Evolutionary conservation across 164 flowering plant species (phyloP).

Genomic region (Chloranthus sessilifolius): DNA sequence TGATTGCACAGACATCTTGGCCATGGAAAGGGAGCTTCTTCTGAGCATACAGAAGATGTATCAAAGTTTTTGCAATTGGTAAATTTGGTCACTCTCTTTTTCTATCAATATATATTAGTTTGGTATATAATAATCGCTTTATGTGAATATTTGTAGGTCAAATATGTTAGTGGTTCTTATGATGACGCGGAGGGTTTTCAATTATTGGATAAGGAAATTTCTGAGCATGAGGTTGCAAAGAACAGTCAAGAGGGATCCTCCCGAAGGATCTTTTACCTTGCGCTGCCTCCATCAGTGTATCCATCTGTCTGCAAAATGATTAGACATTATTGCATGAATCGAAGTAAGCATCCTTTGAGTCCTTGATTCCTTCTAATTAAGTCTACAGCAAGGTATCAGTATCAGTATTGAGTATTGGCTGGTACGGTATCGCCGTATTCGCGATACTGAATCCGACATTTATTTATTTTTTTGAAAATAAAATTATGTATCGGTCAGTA

Average conservation of each 20-base stretch:
- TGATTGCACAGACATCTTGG: constrained; percentile 56
- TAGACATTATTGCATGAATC: constrained; percentile 66
- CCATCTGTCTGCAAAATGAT: constrained; percentile 97
- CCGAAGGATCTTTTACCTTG: constrained; percentile 89
- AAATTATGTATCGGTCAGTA: too few relatives aligned
- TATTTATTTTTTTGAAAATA: too few relatives aligned
- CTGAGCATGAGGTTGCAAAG: constrained; percentile 58
- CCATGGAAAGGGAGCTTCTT: constrained; percentile 33
- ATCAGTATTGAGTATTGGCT: too few relatives aligned
- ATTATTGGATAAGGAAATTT: constrained; percentile 70
- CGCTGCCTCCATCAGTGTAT: constrained; percentile 98
- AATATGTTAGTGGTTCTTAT: constrained; percentile 88
- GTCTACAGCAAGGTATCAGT: too few relatives aligned
- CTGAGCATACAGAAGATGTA: constrained; percentile 39
- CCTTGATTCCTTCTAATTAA: too few relatives aligned
- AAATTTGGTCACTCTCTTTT: constrained; percentile 18
- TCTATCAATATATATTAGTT: too few relatives aligned
- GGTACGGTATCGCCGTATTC: too few relatives aligned
- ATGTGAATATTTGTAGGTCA: constrained; percentile 54
- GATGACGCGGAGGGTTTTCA: constrained; percentile 71
- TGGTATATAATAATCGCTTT: too few relatives aligned
- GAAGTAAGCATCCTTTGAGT: constrained; percentile 40
- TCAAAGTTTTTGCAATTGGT: constrained; percentile 77
- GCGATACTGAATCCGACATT: too few relatives aligned
- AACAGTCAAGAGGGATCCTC: constrained; percentile 75